These are phyloP conservation scores for Fonsecaea pugnacius DNA, from an alignment of 2,329 filamentous ascomycete genomes.

Conservation along the genomic window DNA sequence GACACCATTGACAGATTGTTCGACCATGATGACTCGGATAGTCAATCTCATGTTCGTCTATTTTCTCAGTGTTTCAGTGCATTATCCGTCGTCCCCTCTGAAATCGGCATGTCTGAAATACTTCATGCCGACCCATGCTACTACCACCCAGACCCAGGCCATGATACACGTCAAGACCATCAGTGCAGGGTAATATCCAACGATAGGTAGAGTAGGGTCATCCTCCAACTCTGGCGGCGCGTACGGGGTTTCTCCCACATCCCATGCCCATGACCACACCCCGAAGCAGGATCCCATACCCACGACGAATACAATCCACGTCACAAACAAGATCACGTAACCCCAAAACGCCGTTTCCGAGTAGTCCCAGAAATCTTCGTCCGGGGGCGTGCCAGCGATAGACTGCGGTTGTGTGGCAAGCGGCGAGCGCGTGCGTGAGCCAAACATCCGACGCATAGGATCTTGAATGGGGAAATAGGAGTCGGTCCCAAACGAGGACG, in stretches of 20 bases:
- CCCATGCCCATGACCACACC: constrained; percentile 96
- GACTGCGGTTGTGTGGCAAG: constrained; percentile 46
- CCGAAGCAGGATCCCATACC: constrained; percentile 96
- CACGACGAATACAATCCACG: constrained; percentile 94
- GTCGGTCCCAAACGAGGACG: constrained; percentile 56
- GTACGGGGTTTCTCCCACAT: constrained; percentile 93
- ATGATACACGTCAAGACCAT: constrained; percentile 93
- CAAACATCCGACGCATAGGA: constrained; percentile 41
- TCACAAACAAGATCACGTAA: constrained; percentile 86
- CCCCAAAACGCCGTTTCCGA: constrained; percentile 97
- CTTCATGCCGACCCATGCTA: constrained; percentile 99
- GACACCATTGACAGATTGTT: neutral
- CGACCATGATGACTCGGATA: neutral
- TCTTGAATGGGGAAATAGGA: constrained; percentile 62
- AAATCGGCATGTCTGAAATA: constrained; percentile 98
- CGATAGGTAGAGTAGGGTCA: constrained; percentile 90
- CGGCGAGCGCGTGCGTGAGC: constrained; percentile 45
- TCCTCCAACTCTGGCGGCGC: constrained; percentile 94
- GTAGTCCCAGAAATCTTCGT: constrained; percentile 76
- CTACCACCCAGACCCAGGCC: constrained; percentile 98
- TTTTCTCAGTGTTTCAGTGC: neutral
- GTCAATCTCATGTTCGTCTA: neutral
- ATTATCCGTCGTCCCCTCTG: constrained; percentile 58
- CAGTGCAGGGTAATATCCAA: constrained; percentile 94
- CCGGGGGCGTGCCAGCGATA: constrained; percentile 36